A percentile compares a stretch with the other conserved stretches of the same genome.
phyloP scores from a whole-genome alignment of 176 grass and related monocot genomes.

The Aegilops tauschii region DNA sequence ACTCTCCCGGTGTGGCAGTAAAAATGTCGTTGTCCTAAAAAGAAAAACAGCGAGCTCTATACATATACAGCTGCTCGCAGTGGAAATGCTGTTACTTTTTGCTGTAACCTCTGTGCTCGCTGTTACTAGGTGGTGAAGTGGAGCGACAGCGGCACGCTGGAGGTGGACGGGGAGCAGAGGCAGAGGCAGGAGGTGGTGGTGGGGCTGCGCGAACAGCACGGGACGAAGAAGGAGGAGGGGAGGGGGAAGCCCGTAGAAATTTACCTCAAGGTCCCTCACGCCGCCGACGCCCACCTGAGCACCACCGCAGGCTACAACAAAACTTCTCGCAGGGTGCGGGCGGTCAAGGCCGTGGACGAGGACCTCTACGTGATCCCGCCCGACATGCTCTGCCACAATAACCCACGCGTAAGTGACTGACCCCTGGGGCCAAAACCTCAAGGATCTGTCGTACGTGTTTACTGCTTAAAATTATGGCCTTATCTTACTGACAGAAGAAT shows the following conservation, averaged over 20 bases:
- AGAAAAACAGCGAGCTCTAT: no score
- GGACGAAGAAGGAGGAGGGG: neutral
- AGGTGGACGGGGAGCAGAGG: neutral
- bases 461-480: neutral
- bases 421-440: neutral
- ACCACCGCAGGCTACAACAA: neutral
- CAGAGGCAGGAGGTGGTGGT: conserved; percentile 23
- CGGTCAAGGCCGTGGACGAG: conserved; percentile 30
- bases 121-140: conserved; percentile 1
- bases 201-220: conserved; percentile 20
- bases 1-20: no score
- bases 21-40: no score
- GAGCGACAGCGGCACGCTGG: neutral
- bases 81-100: neutral
- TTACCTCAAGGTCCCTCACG: neutral
- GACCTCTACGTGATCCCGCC: conserved; percentile 45
- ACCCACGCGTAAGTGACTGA: conserved; percentile 5
- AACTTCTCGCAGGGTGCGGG: neutral
- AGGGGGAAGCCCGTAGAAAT: neutral
- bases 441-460: neutral
- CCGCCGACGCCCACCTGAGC: neutral
- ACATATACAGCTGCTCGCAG: neutral
- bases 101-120: neutral
- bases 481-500: neutral
- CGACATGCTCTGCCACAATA: conserved; percentile 41